Evolutionary conservation across 2,329 filamentous ascomycete species (phyloP), one percentile per base, ranked within the genome.

Genomic region (Pyricularia sp.): DNA sequence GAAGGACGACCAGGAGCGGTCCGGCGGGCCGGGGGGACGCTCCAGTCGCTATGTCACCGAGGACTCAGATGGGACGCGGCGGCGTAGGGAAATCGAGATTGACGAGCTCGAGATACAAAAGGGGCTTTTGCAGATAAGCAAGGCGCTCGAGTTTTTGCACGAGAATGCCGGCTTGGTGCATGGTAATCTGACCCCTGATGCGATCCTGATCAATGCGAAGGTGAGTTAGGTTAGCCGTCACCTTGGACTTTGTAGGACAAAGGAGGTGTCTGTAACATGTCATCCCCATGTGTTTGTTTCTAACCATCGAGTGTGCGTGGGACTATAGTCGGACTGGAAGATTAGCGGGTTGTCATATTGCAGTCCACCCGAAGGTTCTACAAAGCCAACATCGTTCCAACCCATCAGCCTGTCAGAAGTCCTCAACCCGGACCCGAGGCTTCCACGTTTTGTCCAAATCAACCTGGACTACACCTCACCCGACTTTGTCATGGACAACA

Each of bases 61-160:
- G 75, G 91, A 93, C 73, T 83, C 89, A 0, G 90, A 94, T 73
- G 92, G 92, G 50, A 88, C 87, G 66, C 85, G 88, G 72, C 86
- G 89, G 73, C 84, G 92, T 74, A 86, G 92, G 73, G 94, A 98
- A 75, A 79, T 97, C 17, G 94, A 98, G 77, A 92, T 99, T 71
- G 95, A 99, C 76, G 95, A 98, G 80, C 82, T 99, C 70, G 95
- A 99, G 79, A 96, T 98, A 74, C 95, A 99, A 78, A 99, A 99
- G 79, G 95, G 95, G 0, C 79, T 99, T 71, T 81, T 98, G 70
- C 95, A 99, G 78, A 86, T 99, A 12, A 75, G 71, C 55, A 74
- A 75, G 28, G 71, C 70, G 50, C 73, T 75, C 50, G 75, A 75
- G 69, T 72, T 74, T 64, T 68, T 77, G 69, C 74, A 72, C 69